Percentiles rank a stretch among this genome's conserved stretches.
These are phyloP conservation scores for Houttuynia cordata DNA, from an alignment of 164 flowering plant genomes.

Conservation along the genomic window DNA sequence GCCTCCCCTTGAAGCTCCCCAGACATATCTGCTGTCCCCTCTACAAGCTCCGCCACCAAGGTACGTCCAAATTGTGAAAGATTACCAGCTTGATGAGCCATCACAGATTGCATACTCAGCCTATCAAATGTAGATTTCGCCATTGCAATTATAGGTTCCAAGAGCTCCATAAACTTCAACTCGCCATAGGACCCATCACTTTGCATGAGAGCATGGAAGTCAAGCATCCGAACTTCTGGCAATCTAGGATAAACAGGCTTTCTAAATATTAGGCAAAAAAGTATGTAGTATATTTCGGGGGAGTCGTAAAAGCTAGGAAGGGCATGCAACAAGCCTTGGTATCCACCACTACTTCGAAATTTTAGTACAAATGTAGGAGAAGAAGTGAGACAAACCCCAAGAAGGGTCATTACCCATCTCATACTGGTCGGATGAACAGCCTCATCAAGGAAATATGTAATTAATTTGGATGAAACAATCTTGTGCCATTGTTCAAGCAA, in stretches of 20 bases:
- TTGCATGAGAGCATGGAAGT: conserved; percentile 95
- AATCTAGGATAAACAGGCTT: conserved; percentile 95
- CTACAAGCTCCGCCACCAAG: conserved; percentile 84
- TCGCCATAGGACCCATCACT: conserved; percentile 66
- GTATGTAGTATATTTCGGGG: conserved; percentile 88
- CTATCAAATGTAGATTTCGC: conserved; percentile 90
- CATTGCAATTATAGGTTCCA: conserved; percentile 92
- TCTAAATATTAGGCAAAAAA: conserved; percentile 93
- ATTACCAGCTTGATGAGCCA: conserved; percentile 82
- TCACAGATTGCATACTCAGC: conserved; percentile 68
- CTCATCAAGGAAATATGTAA: conserved; percentile 95
- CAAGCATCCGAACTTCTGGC: conserved; percentile 98
- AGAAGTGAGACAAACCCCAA: conserved; percentile 90
- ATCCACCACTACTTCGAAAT: conserved; percentile 90
- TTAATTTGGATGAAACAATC: conserved; percentile 84
- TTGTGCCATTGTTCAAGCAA: conserved; percentile 98
- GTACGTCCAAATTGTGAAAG: conserved; percentile 68
- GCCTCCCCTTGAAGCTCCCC: conserved; percentile 99
- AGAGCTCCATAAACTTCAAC: conserved; percentile 74
- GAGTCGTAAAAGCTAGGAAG: conserved; percentile 96
- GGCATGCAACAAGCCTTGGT: conserved; percentile 68
- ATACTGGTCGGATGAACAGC: conserved; percentile 98
- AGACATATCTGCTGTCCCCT: conserved; percentile 61
- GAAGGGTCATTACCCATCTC: conserved; percentile 99
- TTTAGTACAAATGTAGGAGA: conserved; percentile 87